Evolutionary conservation across 1,284 basidiomycete species (phyloP).

Genomic region (Pseudozyma hubeiensis): DNA sequence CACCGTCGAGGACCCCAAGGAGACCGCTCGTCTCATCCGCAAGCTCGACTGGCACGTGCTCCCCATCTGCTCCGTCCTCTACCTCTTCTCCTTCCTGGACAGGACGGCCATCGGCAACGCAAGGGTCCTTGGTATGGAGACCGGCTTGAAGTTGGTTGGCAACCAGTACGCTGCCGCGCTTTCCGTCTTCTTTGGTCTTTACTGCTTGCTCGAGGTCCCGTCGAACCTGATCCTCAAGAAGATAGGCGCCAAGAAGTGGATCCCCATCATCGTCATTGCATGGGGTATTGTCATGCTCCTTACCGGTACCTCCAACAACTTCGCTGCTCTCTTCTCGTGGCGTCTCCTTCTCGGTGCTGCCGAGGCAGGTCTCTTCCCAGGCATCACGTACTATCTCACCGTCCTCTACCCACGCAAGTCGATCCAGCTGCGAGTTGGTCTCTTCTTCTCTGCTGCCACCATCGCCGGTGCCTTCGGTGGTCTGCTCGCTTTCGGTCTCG

Average conservation of each 20-base stretch:
- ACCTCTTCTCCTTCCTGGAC: conserved; percentile 80
- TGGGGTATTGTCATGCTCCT: conserved; percentile 70
- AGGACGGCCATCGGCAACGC: conserved; percentile 84
- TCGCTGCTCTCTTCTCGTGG: conserved; percentile 67
- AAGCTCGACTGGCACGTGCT: conserved; percentile 56
- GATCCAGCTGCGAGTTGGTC: conserved; percentile 55
- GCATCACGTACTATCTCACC: conserved; percentile 52
- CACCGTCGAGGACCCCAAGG: conserved; percentile 39
- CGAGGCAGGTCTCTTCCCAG: conserved; percentile 57
- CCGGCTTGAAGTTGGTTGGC: conserved; percentile 54
- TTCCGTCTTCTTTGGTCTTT: conserved; percentile 72
- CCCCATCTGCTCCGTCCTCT: conserved; percentile 72
- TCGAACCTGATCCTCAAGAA: conserved; percentile 74
- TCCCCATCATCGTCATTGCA: conserved; percentile 61
- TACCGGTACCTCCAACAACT: conserved; percentile 70
- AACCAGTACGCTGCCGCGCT: conserved; percentile 72
- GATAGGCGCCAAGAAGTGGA: conserved; percentile 68
- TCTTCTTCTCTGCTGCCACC: conserved; percentile 66
- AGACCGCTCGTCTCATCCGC: conserved; percentile 43
- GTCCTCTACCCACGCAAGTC: conserved; percentile 46
- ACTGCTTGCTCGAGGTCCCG: conserved; percentile 79
- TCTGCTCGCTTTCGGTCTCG: conserved; percentile 52
- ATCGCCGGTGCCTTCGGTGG: conserved; percentile 72
- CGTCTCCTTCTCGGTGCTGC: conserved; percentile 69
- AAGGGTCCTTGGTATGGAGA: conserved; percentile 71